phyloP scores from a whole-genome alignment of 257 asterid species.

The Cruciata laevipes region DNA sequence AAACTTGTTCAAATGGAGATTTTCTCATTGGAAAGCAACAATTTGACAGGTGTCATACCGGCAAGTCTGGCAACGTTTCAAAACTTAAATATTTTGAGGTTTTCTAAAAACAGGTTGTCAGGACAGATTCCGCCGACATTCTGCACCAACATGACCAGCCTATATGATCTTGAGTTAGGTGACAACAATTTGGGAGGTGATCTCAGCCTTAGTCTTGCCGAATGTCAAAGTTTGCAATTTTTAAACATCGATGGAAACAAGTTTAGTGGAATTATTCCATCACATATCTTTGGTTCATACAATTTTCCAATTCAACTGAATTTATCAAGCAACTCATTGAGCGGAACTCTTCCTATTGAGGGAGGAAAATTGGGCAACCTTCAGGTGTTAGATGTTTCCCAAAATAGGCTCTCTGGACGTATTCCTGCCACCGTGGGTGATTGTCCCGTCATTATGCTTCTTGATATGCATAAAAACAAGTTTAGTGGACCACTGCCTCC shows the following conservation, averaged over 20 bases:
- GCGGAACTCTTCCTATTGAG: slow-evolving; percentile 3
- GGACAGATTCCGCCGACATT: not conserved
- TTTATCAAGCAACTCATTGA: slow-evolving; percentile 17
- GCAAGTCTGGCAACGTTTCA: slow-evolving; percentile 19
- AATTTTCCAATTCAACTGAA: slow-evolving; percentile 11
- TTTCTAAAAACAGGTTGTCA: not conserved
- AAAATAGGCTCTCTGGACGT: slow-evolving; percentile 7
- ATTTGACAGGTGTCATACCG: slow-evolving; percentile 26
- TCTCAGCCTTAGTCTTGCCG: slow-evolving; percentile 13
- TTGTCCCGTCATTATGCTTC: not conserved
- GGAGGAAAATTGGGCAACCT: slow-evolving; percentile 3
- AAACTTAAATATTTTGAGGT: not conserved
- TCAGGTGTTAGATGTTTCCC: not conserved
- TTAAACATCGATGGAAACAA: slow-evolving; percentile 19
- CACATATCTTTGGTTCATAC: slow-evolving; percentile 8
- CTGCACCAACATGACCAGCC: slow-evolving; percentile 14
- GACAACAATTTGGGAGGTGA: slow-evolving; percentile 18
- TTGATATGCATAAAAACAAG: not conserved
- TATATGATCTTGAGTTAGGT: slow-evolving; percentile 1
- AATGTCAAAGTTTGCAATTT: slow-evolving; percentile 11
- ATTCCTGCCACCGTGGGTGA: slow-evolving; percentile 12
- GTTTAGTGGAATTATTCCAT: slow-evolving; percentile 18
- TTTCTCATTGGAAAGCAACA: no score
- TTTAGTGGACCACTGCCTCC: not conserved
- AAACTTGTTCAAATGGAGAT: no score